A percentile compares a stretch with the other conserved stretches of the same genome.
Evolutionary conservation across 371 early-diverging fungal genomes (phyloP).

Genomic region (Apophysomyces elegans): DNA sequence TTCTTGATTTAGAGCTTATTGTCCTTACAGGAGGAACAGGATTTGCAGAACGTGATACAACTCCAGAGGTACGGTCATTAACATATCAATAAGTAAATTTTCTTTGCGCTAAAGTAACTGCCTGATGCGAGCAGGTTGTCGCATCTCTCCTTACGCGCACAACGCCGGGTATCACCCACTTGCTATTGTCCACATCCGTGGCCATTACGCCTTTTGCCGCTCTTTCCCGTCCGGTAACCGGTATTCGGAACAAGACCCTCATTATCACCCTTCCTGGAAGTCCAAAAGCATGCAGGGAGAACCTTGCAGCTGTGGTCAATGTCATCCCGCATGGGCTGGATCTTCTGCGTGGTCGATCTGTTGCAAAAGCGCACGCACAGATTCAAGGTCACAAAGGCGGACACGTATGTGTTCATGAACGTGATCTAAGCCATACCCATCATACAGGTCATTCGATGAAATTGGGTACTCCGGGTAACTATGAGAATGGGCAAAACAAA

Average conservation of each 20-base stretch:
- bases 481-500: too few species aligned
- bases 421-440: constrained; percentile 20
- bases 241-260: constrained; percentile 70
- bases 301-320: constrained; percentile 67
- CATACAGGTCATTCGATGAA: constrained; percentile 17
- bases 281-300: constrained; percentile 85
- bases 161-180: constrained; percentile 77
- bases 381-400: constrained; percentile 35
- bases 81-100: background rate
- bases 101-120: background rate
- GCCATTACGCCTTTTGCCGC: constrained; percentile 88
- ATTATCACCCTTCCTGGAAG: constrained; percentile 90
- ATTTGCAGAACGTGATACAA: constrained; percentile 82
- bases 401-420: constrained; percentile 48
- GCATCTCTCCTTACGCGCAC: constrained; percentile 68
- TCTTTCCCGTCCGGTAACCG: constrained; percentile 84
- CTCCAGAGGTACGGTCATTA: constrained; percentile 72
- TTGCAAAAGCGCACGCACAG: constrained; percentile 15
- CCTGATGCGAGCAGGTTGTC: constrained; percentile 59
- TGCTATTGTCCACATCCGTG: constrained; percentile 75
- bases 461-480: constrained; percentile 52
- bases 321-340: constrained; percentile 86
- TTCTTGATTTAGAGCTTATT: constrained; percentile 62
- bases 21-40: constrained; percentile 96
- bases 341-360: constrained; percentile 56